phyloP scores from a whole-genome alignment of 371 early-diverging fungal genomes.

The Mucor velutinosus region DNA sequence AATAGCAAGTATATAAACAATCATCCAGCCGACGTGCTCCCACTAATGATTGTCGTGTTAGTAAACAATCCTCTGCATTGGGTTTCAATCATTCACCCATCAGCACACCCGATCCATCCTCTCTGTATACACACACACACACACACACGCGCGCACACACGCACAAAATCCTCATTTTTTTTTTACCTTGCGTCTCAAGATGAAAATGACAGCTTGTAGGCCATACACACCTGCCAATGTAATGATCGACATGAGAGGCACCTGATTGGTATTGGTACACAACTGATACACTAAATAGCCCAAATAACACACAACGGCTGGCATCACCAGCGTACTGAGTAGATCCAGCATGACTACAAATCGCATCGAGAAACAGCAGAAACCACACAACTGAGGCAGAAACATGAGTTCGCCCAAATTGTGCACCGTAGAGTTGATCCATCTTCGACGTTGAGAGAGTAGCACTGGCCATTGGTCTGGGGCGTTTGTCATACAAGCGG shows the following conservation, averaged over 20 bases:
- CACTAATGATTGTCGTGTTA: conserved; percentile 37
- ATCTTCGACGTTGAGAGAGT: conserved; percentile 93
- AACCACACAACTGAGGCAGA: conserved; percentile 89
- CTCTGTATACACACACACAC: conserved; percentile 56
- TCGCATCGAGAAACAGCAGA: conserved; percentile 96
- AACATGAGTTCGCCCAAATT: conserved; percentile 91
- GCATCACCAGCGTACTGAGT: conserved; percentile 85
- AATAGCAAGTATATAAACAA: conserved; percentile 74
- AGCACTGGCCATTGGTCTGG: conserved; percentile 94
- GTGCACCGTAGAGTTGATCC: conserved; percentile 98
- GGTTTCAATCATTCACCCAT: background rate
- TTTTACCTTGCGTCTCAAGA: conserved; percentile 83
- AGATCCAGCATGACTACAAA: conserved; percentile 93
- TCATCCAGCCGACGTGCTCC: conserved; percentile 87
- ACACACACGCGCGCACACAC: too few species aligned
- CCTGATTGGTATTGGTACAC: conserved; percentile 52
- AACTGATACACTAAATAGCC: conserved; percentile 73
- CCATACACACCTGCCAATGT: conserved; percentile 84
- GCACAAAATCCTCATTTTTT: too few species aligned
- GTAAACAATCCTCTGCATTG: background rate
- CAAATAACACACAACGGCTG: conserved; percentile 89
- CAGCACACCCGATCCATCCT: background rate
- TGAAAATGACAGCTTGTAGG: conserved; percentile 86
- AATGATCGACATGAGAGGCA: conserved; percentile 67
- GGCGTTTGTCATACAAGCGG: conserved; percentile 93